These are phyloP conservation scores for Saccharomyces hybrid DNA, from an alignment of 1,139 yeast species.

Conservation along the genomic window DNA sequence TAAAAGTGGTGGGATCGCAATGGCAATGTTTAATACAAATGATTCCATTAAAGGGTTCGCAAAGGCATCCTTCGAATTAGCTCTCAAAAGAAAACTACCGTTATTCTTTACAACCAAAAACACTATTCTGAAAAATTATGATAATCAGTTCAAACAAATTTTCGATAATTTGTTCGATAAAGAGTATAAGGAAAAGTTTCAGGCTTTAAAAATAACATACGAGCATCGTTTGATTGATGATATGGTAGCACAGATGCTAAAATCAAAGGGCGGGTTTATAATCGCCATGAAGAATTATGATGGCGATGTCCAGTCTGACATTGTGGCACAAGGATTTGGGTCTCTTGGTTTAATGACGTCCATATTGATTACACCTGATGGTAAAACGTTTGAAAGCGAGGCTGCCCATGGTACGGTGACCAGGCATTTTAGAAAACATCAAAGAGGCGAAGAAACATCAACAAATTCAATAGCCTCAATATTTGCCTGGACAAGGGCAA, in stretches of 20 bases:
- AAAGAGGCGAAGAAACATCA: constrained; percentile 92
- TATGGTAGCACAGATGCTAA: constrained; percentile 97
- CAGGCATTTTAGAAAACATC: constrained; percentile 88
- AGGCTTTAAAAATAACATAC: constrained; percentile 73
- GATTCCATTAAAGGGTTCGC: constrained; percentile 86
- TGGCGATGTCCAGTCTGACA: constrained; percentile 93
- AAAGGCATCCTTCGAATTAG: constrained; percentile 81
- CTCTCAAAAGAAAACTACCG: constrained; percentile 66
- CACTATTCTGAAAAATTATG: constrained; percentile 85
- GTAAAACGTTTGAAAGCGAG: constrained; percentile 87
- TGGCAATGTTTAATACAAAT: constrained; percentile 93
- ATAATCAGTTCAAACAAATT: constrained; percentile 88
- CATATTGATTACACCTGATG: constrained; percentile 86
- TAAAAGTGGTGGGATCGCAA: constrained; percentile 70
- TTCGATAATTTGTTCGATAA: constrained; percentile 71
- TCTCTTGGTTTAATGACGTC: constrained; percentile 94
- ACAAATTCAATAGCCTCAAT: constrained; percentile 95
- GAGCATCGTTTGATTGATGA: constrained; percentile 94
- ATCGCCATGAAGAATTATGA: constrained; percentile 95
- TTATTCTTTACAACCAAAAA: constrained; percentile 83
- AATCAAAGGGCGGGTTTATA: constrained; percentile 86
- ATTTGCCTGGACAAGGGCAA: constrained; percentile 91
- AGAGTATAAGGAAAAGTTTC: constrained; percentile 62
- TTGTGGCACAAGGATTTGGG: constrained; percentile 96
- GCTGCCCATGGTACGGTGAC: constrained; percentile 98